phyloP scores from a whole-genome alignment of 2,329 filamentous ascomycete species.

The Metarhizium anisopliae region DNA sequence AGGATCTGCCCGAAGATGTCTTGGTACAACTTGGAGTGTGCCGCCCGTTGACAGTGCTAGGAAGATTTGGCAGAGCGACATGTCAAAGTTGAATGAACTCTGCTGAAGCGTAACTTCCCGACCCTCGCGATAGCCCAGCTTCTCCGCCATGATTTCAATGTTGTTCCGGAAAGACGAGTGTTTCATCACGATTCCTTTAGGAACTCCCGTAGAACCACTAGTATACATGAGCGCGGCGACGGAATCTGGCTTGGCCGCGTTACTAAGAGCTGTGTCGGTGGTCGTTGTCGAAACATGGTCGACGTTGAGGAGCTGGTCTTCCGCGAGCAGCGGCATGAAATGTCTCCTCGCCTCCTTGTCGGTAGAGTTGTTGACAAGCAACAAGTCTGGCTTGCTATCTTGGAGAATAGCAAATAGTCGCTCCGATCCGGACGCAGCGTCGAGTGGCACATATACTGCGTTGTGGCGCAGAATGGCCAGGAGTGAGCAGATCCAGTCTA shows the following conservation, averaged over 20 bases:
- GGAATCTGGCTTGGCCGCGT: not conserved
- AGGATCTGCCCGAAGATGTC: slow-evolving; percentile 19
- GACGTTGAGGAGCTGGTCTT: too few relatives aligned
- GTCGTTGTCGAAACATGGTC: not conserved
- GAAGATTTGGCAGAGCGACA: slow-evolving; percentile 29
- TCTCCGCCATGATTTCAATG: slow-evolving; percentile 13
- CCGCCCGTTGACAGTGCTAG: slow-evolving; percentile 26
- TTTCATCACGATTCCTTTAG: slow-evolving; percentile 30
- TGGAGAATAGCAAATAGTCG: too few relatives aligned
- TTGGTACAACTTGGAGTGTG: slow-evolving; percentile 24
- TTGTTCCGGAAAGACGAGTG: slow-evolving; percentile 21
- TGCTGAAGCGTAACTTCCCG: slow-evolving; percentile 27
- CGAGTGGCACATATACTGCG: not conserved
- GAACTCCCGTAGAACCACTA: slow-evolving; percentile 22
- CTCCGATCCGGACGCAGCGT: not conserved
- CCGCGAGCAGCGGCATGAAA: too few relatives aligned
- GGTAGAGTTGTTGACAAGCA: too few relatives aligned
- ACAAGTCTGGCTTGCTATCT: too few relatives aligned
- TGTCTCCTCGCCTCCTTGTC: too few relatives aligned
- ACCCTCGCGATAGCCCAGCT: slow-evolving; percentile 7
- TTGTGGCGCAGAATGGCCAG: not conserved
- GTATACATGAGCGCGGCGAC: slow-evolving; percentile 23
- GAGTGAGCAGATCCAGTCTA: not conserved
- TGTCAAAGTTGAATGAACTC: slow-evolving; percentile 30
- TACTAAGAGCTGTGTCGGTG: not conserved